These are phyloP conservation scores for Polyporus arcularius DNA, from an alignment of 768 basidiomycete species.

Conservation along the genomic window DNA sequence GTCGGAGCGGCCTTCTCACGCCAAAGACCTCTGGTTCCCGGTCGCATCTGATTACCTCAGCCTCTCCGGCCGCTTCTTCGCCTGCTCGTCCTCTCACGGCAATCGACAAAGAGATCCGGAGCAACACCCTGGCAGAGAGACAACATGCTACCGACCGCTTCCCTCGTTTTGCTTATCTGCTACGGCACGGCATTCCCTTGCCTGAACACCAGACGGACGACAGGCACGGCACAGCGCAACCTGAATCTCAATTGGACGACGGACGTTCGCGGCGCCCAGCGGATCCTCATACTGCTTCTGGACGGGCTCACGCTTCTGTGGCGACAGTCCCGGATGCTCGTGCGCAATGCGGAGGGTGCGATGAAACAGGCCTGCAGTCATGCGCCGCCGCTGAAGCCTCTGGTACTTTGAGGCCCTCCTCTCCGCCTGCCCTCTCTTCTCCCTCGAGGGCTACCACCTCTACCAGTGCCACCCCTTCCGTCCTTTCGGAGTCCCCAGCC, in stretches of 20 bases:
- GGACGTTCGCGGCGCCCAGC: slow-evolving; percentile 19
- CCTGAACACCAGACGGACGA: no score
- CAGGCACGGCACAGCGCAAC: slow-evolving; percentile 17
- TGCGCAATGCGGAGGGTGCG: slow-evolving; percentile 20
- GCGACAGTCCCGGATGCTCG: slow-evolving; percentile 18
- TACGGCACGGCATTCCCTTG: slow-evolving; percentile 19
- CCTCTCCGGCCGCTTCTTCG: neutral
- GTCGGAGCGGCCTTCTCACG: slow-evolving; percentile 12
- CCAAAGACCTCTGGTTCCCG: slow-evolving; percentile 12
- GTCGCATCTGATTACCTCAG: slow-evolving; percentile 19
- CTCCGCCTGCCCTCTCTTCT: slow-evolving; percentile 9
- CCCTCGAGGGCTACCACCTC: slow-evolving; percentile 14
- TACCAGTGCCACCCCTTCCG: slow-evolving; percentile 4
- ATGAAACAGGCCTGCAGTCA: slow-evolving; percentile 21
- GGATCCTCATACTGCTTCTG: slow-evolving; percentile 12
- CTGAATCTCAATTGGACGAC: slow-evolving; percentile 12
- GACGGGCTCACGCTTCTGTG: slow-evolving; percentile 18
- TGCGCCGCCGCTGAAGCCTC: slow-evolving; percentile 21
- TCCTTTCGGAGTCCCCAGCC: slow-evolving; percentile 5
- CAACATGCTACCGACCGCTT: slow-evolving; percentile 23
- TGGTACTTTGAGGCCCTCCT: slow-evolving; percentile 14
- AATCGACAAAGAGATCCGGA: slow-evolving; percentile 9
- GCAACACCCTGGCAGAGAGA: slow-evolving; percentile 9
- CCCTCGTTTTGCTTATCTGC: slow-evolving; percentile 20
- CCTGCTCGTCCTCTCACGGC: slow-evolving; percentile 16